phyloP scores from a whole-genome alignment of 2,329 filamentous ascomycete species.

The Meredithiella fracta region DNA sequence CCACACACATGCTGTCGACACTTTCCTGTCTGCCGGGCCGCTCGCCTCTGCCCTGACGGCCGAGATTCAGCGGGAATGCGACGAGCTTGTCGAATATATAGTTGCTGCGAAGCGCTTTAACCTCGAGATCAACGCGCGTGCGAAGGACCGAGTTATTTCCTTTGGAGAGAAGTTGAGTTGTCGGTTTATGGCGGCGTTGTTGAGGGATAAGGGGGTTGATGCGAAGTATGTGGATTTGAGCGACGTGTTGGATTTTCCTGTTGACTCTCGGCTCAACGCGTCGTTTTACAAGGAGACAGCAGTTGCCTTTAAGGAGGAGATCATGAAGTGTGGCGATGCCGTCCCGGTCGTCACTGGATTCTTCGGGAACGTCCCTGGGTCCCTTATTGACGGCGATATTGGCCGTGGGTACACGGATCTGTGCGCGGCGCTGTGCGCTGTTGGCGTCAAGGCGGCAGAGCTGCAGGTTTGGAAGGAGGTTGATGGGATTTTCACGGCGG shows the following conservation, averaged over 20 bases:
- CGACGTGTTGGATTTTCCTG: slow-evolving; percentile 57
- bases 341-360: slow-evolving; percentile 80
- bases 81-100: slow-evolving; percentile 60
- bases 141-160: slow-evolving; percentile 78
- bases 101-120: slow-evolving; percentile 48
- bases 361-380: slow-evolving; percentile 84
- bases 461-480: slow-evolving; percentile 99
- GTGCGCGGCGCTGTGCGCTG: slow-evolving; percentile 79
- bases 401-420: slow-evolving; percentile 94
- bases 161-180: slow-evolving; percentile 95
- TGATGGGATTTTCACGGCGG: slow-evolving; percentile 75
- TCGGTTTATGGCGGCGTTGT: slow-evolving; percentile 68
- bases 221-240: slow-evolving; percentile 83
- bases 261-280: slow-evolving; percentile 42
- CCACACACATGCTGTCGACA: slow-evolving; percentile 56
- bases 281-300: slow-evolving; percentile 54
- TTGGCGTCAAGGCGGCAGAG: slow-evolving; percentile 73
- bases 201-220: slow-evolving; percentile 68
- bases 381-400: slow-evolving; percentile 72
- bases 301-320: slow-evolving; percentile 42
- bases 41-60: slow-evolving; percentile 42
- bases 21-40: slow-evolving; percentile 39
- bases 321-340: slow-evolving; percentile 46
- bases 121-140: slow-evolving; percentile 59
- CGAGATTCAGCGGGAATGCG: slow-evolving; percentile 64